Base-by-base conservation (phyloP, 306 rosid genomes). In the Quercus suber region DNA sequence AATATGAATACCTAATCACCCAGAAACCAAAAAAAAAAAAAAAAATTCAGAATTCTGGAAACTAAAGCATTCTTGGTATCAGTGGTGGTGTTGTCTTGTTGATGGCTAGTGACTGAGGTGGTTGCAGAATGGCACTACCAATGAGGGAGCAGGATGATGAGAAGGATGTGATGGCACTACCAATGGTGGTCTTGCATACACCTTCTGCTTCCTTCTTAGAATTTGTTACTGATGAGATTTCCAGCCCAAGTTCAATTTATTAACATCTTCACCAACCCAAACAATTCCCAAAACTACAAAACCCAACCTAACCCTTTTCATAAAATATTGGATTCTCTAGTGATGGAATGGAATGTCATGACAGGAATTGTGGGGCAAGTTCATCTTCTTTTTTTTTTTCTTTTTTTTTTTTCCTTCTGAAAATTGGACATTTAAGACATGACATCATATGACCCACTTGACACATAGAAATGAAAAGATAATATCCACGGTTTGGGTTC, bases 141-240 rank as follows among this genome's bases (percentile, higher is more conserved):
- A n/a, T 41, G 25, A 69, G 55, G 43, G 69, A 63, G 73, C 55
- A 69, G 73, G 17, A 69, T 69, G 43, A 27, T n/a, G 69, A 63
- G 73, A 27, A 69, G 73, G 17, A 69, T 69, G 43, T 69, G 73
- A 69, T 69, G 73, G 31, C 53, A 5, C 73, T 20, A 8, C 52
- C 12, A 30, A 3, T 67, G 71, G 33, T 33, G 51, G 45, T 67
- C 23, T 30, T 67, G 23, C 45, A 31, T 11, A n/a, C 45, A 67
- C 21, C 14, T 65, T 15, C 33, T 35, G 45, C 23, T 67, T 27
- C 30, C 65, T 59, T 59, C 65, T 59, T 23, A 59, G 12, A 27
- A 21, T 20, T 20, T 23, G 9, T 59, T 27, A 25, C 4, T 59
- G 12, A 23, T 23, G 65, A 59, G 28, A 67, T 18, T 17, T 31